These are phyloP conservation scores for Apocynum venetum DNA, from an alignment of 257 asterid species.

Conservation along the genomic window DNA sequence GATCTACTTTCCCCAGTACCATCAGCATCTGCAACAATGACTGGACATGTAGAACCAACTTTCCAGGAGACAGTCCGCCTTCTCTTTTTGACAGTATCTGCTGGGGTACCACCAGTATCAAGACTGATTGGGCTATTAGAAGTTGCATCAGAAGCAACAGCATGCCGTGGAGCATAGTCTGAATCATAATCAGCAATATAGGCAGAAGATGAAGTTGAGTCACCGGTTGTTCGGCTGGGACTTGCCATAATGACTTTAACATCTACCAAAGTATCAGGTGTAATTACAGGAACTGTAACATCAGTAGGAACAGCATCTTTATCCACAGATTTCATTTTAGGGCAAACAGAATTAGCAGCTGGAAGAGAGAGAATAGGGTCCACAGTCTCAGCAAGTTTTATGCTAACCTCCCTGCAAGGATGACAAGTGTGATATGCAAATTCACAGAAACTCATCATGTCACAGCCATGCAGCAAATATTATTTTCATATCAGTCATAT, in stretches of 20 bases:
- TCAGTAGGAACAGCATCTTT: slow-evolving; percentile 27
- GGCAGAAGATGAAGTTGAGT: slow-evolving; percentile 48
- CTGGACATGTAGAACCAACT: slow-evolving; percentile 52
- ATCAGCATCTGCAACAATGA: slow-evolving; percentile 43
- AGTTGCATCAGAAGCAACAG: slow-evolving; percentile 31
- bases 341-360: slow-evolving; percentile 30
- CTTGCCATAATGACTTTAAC: slow-evolving; percentile 38
- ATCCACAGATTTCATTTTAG: slow-evolving; percentile 19
- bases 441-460: not conserved
- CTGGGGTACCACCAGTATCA: slow-evolving; percentile 59
- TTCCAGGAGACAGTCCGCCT: slow-evolving; percentile 70
- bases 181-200: slow-evolving; percentile 47
- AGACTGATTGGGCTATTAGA: slow-evolving; percentile 33
- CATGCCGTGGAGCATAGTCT: slow-evolving; percentile 51
- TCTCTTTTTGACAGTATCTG: slow-evolving; percentile 89
- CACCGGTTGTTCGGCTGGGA: slow-evolving; percentile 42
- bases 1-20: slow-evolving; percentile 35
- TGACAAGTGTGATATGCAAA: slow-evolving; percentile 20
- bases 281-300: slow-evolving; percentile 24
- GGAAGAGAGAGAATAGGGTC: slow-evolving; percentile 35
- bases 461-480: not conserved
- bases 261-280: slow-evolving; percentile 27
- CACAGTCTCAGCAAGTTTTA: slow-evolving; percentile 67
- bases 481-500: not conserved
- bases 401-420: slow-evolving; percentile 49